These are phyloP conservation scores for Stereum hirsutum DNA, from an alignment of 1,284 basidiomycete genomes.

Conservation along the genomic window DNA sequence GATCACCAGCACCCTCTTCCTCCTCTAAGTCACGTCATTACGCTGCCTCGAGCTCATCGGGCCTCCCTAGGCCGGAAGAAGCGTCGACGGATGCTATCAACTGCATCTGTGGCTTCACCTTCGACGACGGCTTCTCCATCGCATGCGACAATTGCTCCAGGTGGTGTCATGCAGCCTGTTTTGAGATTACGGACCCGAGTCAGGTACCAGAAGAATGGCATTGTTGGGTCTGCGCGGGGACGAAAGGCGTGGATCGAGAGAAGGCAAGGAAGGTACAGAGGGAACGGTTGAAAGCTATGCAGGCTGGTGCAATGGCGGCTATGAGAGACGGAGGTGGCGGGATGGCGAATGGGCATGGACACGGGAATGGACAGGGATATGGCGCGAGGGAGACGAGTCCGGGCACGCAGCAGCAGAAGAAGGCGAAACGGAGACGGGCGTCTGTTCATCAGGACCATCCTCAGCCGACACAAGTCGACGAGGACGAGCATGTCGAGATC, in stretches of 20 bases:
- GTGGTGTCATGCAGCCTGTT: conserved; percentile 90
- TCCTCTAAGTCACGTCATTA: no score
- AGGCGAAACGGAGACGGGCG: conserved; percentile 33
- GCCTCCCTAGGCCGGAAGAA: background rate
- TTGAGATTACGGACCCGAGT: conserved; percentile 59
- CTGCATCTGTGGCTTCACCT: conserved; percentile 67
- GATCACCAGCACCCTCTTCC: no score
- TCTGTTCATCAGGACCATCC: conserved; percentile 19
- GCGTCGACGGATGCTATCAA: conserved; percentile 32
- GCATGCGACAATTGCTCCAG: conserved; percentile 85
- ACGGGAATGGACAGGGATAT: conserved; percentile 41
- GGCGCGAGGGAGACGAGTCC: conserved; percentile 28
- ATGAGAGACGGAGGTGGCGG: conserved; percentile 15
- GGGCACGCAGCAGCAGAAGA: conserved; percentile 18
- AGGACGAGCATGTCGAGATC: conserved; percentile 42
- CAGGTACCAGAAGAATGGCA: conserved; percentile 70
- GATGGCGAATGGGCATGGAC: conserved; percentile 21
- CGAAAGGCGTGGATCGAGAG: conserved; percentile 36
- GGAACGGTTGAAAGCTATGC: conserved; percentile 21
- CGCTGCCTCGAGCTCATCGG: no score
- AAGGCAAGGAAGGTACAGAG: conserved; percentile 37
- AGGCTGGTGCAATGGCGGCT: no score
- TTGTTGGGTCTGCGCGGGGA: conserved; percentile 56
- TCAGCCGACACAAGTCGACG: conserved; percentile 14
- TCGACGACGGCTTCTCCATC: conserved; percentile 90